Conservation (phyloP, 169 alveolate genomes). For the Eimeria praecox region DNA sequence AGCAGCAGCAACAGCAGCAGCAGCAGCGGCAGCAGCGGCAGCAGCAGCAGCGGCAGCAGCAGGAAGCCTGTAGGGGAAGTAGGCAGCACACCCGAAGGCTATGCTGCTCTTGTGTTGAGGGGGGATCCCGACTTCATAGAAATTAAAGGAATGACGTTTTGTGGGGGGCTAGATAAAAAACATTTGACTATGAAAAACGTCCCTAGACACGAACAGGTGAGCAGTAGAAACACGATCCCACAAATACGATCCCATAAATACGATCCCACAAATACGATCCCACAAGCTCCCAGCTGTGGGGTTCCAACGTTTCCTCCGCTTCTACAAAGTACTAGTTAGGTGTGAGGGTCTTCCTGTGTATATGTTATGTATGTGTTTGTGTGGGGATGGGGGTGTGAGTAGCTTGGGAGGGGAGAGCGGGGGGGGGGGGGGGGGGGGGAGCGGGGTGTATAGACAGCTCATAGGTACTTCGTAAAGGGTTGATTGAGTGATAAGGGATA, state of each 20-base stretch:
- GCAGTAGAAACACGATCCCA: slow-evolving; percentile 30
- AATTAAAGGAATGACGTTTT: slow-evolving; percentile 94
- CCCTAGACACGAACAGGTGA: slow-evolving; percentile 46
- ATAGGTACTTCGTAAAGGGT: no score
- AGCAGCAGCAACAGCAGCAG: neutral
- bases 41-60: neutral
- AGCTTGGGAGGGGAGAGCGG: no score
- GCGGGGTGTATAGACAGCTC: no score
- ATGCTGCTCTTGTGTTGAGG: slow-evolving; percentile 87
- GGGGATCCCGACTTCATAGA: slow-evolving; percentile 93
- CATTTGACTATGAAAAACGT: slow-evolving; percentile 25
- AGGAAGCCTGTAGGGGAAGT: neutral
- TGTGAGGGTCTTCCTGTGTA: no score
- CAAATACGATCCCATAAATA: neutral
- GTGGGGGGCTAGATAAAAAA: slow-evolving; percentile 94
- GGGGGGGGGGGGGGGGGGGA: no score
- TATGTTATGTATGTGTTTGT: no score
- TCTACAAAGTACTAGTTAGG: no score
- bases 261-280: neutral
- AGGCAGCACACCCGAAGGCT: slow-evolving; percentile 81
- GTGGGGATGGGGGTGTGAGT: no score
- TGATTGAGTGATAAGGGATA: no score
- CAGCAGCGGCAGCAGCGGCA: neutral
- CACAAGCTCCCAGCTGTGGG: neutral
- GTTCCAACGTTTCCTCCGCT: no score